Conservation (phyloP, 805 yeast genomes). For the Deakozyma indianensis region DNA sequence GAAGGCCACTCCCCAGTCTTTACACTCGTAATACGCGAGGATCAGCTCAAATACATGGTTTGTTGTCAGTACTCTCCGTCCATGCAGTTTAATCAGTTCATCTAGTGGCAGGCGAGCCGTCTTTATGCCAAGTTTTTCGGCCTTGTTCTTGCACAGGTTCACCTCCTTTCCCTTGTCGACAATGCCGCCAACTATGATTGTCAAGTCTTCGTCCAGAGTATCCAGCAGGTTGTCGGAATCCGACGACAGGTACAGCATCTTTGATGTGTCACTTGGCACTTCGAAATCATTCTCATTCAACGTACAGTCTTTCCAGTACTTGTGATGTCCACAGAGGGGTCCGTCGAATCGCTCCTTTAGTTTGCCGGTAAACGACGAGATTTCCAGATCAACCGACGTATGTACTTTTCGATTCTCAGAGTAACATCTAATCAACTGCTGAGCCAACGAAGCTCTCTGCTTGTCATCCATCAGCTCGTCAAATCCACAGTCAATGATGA, state of each 20-base stretch:
- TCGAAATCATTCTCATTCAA: conserved; percentile 30
- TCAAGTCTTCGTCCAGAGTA: conserved; percentile 48
- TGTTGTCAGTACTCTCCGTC: conserved; percentile 82
- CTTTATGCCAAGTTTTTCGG: conserved; percentile 50
- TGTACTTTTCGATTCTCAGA: conserved; percentile 55
- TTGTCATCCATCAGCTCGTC: conserved; percentile 79
- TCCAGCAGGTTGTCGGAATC: conserved; percentile 65
- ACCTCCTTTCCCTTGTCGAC: conserved; percentile 91
- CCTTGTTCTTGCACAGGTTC: conserved; percentile 66
- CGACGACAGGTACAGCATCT: conserved; percentile 60
- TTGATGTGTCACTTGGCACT: conserved; percentile 24
- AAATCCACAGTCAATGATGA: conserved; percentile 80
- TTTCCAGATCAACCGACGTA: conserved; percentile 40
- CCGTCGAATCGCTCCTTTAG: conserved; percentile 56
- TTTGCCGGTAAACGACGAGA: conserved; percentile 53
- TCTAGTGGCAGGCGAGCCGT: conserved; percentile 80
- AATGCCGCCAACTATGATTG: conserved; percentile 88
- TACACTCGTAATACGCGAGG: conserved; percentile 62
- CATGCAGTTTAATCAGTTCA: conserved; percentile 66
- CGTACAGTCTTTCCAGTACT: conserved; percentile 52
- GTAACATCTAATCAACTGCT: conserved; percentile 73
- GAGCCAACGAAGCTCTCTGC: conserved; percentile 52
- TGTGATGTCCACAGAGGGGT: conserved; percentile 39
- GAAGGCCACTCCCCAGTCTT: conserved; percentile 78
- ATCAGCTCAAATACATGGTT: conserved; percentile 88